Evolutionary conservation across 306 rosid genomes (phyloP), one percentile per base, ranked within the genome.

Genomic region (Inga oerstediana): DNA sequence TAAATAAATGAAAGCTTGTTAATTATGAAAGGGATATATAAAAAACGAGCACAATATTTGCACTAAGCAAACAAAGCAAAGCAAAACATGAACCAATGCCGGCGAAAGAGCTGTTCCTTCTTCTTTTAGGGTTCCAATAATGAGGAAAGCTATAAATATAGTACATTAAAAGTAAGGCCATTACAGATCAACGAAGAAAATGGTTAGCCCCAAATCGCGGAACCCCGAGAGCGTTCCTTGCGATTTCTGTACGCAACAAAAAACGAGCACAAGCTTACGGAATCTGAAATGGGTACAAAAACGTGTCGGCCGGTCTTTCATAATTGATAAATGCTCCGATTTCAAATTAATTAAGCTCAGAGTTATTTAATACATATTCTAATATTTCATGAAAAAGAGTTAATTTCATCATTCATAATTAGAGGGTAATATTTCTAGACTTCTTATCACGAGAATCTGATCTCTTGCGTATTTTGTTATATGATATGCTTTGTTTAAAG

Each of bases 191-290:
- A 8, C 17, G 52, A 48, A 48, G 22, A 16, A 44, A 34, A 91
- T 92, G 93, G 86, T 52, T 56, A 75, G 72, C n/a, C 85, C 92
- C 30, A 86, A 81, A 56, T 80, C 88, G 30, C 58, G 72, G 52
- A 19, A 34, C 20, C 64, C 43, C 3, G 88, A 73, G 39, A 82
- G 81, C 15, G 82, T 87, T 34, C 84, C 90, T 14, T 92, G 97
- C 85, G 97, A 92, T 65, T 92, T 86, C 90, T 92, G 97, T 83
- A 68, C 73, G 2, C 80, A 86, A 7, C 88, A 83, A 72, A 81
- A n/a, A n/a, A n/a, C n/a, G 24, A 22, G 75, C 67, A 74, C 27
- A 49, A 64, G 41, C 41, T 77, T 14, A 44, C 32, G 59, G 45
- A 62, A 62, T 62, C 32, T 44, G 59, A 44, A 62, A 15, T 3